phyloP scores from a whole-genome alignment of 2,329 filamentous ascomycete genomes.

The Ascomycota sp. region DNA sequence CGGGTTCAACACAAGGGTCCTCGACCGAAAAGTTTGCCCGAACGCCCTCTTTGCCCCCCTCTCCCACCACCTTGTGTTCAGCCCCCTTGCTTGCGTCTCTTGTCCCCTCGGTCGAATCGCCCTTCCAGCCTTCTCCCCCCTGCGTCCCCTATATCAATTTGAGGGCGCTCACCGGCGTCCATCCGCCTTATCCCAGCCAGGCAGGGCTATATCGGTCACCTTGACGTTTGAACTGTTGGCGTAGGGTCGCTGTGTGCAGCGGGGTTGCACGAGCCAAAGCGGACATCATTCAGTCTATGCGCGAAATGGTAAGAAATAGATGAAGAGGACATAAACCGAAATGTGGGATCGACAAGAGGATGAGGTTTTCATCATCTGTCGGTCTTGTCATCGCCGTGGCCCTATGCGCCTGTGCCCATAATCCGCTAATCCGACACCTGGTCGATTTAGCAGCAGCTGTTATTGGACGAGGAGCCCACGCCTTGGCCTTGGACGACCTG shows the following conservation, averaged over 20 bases:
- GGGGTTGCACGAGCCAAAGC: constrained; percentile 11
- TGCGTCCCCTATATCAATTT: too few species aligned
- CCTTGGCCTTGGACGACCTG: constrained; percentile 90
- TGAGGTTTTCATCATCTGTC: constrained; percentile 4
- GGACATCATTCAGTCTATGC: constrained; percentile 16
- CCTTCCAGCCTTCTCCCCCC: too few species aligned
- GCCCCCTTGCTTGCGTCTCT: too few species aligned
- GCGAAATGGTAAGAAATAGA: constrained; percentile 6
- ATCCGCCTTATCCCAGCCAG: too few species aligned
- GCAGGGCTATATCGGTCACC: too few species aligned
- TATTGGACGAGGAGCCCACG: constrained; percentile 68
- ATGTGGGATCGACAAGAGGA: not conserved
- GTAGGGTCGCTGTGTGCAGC: constrained; percentile 2
- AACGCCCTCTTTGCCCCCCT: too few species aligned
- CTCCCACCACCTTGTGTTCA: not conserved
- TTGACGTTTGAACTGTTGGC: not conserved
- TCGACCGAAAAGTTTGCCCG: too few species aligned
- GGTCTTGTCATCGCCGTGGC: constrained; percentile 11
- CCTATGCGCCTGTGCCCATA: constrained; percentile 5
- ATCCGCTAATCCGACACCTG: not conserved
- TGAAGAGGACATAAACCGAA: not conserved
- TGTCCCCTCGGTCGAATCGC: too few species aligned
- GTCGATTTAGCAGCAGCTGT: constrained; percentile 66
- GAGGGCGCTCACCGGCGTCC: too few species aligned
- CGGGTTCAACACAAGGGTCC: too few species aligned